Evolutionary conservation across 305 asterid genomes (phyloP).

Genomic region (Ilex paraguariensis): DNA sequence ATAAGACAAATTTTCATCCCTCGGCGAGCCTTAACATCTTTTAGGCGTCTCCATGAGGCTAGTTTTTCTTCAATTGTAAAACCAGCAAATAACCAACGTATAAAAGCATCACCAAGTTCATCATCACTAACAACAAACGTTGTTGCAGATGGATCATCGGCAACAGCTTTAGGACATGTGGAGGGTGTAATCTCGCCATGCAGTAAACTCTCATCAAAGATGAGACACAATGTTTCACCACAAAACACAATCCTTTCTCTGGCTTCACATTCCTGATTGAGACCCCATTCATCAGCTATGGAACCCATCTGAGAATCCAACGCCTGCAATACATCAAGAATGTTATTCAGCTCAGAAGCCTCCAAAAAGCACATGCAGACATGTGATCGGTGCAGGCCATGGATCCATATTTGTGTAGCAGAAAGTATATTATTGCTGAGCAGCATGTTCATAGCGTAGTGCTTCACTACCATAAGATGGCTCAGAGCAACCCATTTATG

Average conservation of each 20-base stretch:
- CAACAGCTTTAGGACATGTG: background rate
- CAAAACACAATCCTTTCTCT: background rate
- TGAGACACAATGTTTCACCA: background rate
- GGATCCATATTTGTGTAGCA: background rate
- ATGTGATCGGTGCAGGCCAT: background rate
- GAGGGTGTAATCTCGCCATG: background rate
- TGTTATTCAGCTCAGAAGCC: background rate
- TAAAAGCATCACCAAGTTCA: background rate
- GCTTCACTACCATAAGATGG: background rate
- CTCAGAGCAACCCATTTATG: background rate
- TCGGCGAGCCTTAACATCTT: background rate
- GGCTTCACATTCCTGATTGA: background rate
- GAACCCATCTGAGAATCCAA: background rate
- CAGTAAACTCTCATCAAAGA: background rate
- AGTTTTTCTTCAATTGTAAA: background rate
- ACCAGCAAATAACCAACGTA: background rate
- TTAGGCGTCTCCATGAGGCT: background rate
- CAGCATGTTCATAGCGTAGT: background rate
- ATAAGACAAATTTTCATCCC: background rate
- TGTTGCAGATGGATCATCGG: background rate
- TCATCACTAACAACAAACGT: background rate
- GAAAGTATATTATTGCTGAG: too few relatives aligned
- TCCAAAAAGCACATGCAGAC: background rate
- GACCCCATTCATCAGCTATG: background rate
- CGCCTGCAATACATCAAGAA: background rate